Conservation (phyloP, 805 yeast species). For the Schizosaccharomyces osmophilus region DNA sequence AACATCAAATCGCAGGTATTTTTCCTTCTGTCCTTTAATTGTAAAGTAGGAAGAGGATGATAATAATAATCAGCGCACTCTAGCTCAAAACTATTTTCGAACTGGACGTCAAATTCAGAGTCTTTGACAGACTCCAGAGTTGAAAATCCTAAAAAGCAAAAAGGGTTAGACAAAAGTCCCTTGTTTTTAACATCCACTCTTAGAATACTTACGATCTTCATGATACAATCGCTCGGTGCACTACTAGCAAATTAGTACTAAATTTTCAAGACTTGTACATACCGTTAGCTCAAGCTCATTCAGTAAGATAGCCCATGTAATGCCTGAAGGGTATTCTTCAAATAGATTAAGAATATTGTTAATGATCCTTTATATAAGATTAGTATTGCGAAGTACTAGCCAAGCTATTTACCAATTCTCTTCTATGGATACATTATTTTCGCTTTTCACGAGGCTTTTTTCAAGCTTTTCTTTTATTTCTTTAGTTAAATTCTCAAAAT, state of each 20-base stretch:
- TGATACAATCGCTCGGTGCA: neutral
- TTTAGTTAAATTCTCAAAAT: neutral
- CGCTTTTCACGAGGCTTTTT: neutral
- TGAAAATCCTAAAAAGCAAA: neutral
- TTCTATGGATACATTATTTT: neutral
- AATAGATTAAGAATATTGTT: neutral
- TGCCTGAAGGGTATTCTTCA: neutral
- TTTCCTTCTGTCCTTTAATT: neutral
- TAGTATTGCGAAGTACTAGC: neutral
- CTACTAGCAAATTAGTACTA: neutral
- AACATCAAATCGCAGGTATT: neutral
- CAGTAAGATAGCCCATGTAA: neutral
- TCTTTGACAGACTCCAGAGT: neutral
- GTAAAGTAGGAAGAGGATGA: neutral
- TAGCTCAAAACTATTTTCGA: neutral
- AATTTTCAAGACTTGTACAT: neutral
- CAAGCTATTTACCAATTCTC: neutral
- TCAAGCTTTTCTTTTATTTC: neutral
- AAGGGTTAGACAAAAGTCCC: no score
- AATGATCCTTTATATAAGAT: neutral
- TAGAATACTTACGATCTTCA: no score
- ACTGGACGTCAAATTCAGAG: neutral
- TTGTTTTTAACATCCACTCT: no score
- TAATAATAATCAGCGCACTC: neutral
- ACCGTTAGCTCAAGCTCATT: neutral